Evolutionary conservation across 768 basidiomycete genomes (phyloP), one percentile per base, ranked within the genome.

Genomic region (Tricholoma hemisulphureum): DNA sequence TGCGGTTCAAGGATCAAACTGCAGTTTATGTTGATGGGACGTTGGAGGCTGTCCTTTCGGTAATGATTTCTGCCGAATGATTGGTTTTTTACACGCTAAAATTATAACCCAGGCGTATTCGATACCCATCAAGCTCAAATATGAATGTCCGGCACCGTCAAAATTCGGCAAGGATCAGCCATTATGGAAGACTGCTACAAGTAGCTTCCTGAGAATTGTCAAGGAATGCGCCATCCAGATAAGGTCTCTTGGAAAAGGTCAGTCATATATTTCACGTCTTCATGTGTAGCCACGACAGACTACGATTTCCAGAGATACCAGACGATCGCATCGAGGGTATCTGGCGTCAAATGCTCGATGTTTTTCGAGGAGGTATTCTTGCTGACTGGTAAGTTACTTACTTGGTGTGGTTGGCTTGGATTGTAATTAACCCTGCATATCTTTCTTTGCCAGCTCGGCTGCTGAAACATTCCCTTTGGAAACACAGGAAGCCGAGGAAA

Each of bases 151-250:
- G 0, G 75, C 90, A 0, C 83, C 96, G 0, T 93, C 89, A 37
- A 94, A 88, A 67, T 93, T 85, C 67, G 93, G 92, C 2, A 88
- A 91, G 54, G 96, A 95, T 65, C 74, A 72, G 20, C 94, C 95
- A 0, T 74, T 99, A 2, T 98, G 96, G 96, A 95, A 95, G 74
- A 95, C 93, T 0, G 95, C 94, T n/a, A 93, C 90, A 2, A 82
- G 79, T 13, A 86, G 80, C 65, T 93, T 93, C 71, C 75, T 95
- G 65, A 77, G 78, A 13, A 80, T 92, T 29, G 87, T 92, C 43
- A 89, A 84, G 56, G 87, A 88, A 58, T 85, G 84, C 61, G 77
- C 82, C 1, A 60, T 69, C 23, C 81, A 80, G 56, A 73, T 93
- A 51, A 73, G 82, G 58, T 61, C 61, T 3, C 69, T 89, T 20